Percentiles rank a stretch among this genome's conserved stretches.
phyloP scores from a whole-genome alignment of 805 yeast genomes.

The Jamesozyma jinghongensis region DNA sequence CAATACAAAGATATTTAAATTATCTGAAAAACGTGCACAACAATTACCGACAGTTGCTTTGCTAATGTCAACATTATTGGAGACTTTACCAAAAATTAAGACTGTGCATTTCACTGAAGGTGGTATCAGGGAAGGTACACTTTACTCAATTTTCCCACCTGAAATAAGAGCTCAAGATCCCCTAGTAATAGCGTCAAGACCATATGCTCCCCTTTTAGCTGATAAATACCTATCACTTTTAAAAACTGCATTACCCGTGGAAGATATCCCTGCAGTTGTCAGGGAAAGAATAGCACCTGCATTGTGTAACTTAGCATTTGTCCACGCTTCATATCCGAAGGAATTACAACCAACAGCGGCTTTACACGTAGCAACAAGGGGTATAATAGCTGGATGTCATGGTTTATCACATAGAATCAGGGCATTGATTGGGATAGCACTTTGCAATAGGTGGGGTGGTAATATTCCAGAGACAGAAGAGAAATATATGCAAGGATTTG shows the following conservation, averaged over 20 bases:
- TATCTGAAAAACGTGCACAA: conserved; percentile 53
- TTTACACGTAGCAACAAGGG: conserved; percentile 61
- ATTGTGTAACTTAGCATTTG: conserved; percentile 63
- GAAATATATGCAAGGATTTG: conserved; percentile 37
- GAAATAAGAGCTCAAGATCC: conserved; percentile 60
- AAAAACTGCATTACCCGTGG: conserved; percentile 47
- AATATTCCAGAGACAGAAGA: conserved; percentile 54
- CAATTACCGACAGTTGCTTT: conserved; percentile 67
- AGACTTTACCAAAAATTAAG: conserved; percentile 49
- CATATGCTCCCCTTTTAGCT: conserved; percentile 61
- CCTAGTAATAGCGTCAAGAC: conserved; percentile 54
- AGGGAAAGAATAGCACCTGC: conserved; percentile 57
- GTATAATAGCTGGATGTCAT: conserved; percentile 66
- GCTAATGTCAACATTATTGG: conserved; percentile 52
- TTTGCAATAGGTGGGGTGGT: conserved; percentile 78
- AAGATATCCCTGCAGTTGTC: conserved; percentile 49
- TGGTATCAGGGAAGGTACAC: conserved; percentile 68
- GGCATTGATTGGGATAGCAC: conserved; percentile 62
- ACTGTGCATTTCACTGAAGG: conserved; percentile 66
- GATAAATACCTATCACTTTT: conserved; percentile 46
- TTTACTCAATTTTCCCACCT: conserved; percentile 53
- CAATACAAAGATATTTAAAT: conserved; percentile 44
- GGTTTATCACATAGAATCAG: conserved; percentile 66
- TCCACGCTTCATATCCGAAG: conserved; percentile 67
- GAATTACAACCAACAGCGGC: conserved; percentile 72